Evolutionary conservation across 2,329 filamentous ascomycete species (phyloP), one percentile per base, ranked within the genome.

Genomic region (Aspergillus caelatus): DNA sequence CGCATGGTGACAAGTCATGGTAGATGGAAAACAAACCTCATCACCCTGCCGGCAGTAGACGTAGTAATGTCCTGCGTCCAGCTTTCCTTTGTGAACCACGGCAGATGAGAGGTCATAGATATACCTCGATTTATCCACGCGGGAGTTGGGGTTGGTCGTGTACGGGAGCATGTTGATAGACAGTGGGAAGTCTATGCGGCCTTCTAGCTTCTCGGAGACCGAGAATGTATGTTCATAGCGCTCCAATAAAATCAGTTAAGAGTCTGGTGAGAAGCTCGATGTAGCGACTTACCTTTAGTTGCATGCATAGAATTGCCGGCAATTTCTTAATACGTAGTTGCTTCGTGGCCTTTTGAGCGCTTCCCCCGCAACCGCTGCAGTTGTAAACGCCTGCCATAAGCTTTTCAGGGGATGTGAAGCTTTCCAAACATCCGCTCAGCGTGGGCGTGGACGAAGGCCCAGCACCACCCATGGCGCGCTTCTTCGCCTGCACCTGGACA

Each of bases 161-260:
- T 96, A 98, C 0, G 94, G 93, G 26, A 92, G 85, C 88, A 98
- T 93, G 74, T 97, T 95, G 43, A 98, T 85, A 64, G 91, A 89
- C 57, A 96, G 81, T 0, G 94, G 94, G 72, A 97, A 97, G 57
- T 90, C 87, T 59, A 98, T 91, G 62, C 88, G 89, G 4, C 92
- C 93, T 70, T 96, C 91, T 67, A 98, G 92, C 77, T 98, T 98
- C 52, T 91, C 91, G 1, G 92, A 91, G 28, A 87, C 87, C 53
- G 89, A 85, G 71, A 91, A 88, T 65, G 87, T 86, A 76, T 93
- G 92, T 79, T 96, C 91, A 77, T 95, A 93, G 64, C 86, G 82
- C 86, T 88, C 61, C 3, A 23, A 34, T 9, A 9, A 12, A 36
- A 66, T 57, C 67, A 57, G n/a, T 26, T 26, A n/a, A 11, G 39